Base-by-base conservation (phyloP, 352 stramenopile species). In the Globisporangium perplexum region DNA sequence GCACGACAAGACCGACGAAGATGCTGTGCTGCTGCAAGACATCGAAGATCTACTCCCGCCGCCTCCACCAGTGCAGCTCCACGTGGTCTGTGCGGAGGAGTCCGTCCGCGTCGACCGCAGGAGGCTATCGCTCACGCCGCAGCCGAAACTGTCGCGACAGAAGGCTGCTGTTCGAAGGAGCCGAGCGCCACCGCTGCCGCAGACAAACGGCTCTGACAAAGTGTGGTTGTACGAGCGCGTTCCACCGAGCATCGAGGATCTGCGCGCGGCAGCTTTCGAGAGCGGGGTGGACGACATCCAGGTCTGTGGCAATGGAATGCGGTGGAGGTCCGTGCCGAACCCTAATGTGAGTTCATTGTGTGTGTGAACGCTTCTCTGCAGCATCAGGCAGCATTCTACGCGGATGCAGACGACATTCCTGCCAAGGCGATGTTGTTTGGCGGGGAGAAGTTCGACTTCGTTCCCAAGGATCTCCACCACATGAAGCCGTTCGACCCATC, bases 391-490 rank as follows among this genome's bases (percentile, higher is more conserved):
- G 80, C 75, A 1, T 80, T 71, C 53, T 95, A 86, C 44, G 86
- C 77, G 30, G 61, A 66, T 14, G 39, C 50, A 15, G 50, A 57
- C 5, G 80, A 95, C 57, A 84, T 90, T 18, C 82, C 84, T 14
- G 69, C 78, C 0, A 89, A 90, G 59, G 52, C 78, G 3, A 69
- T 93, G 47, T 53, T 91, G 7, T 95, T 90, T 65, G 83, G 76
- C 41, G 82, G 84, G 7, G 71, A 79, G 38, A 86, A 84, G 35
- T 88, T 88, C 42, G 57, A 74, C 22, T 89, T 94, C 62, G 52
- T 53, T 7, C 60, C 68, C 2, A 62, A 65, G 0, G 71, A 68
- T 55, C 33, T 69, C 7, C 60, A 26, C 1, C 65, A 84, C 47
- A 51, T 85, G 11, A 46, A 33, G 3, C 20, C 33, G 8, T 95